Conservation (phyloP, 2,329 filamentous ascomycete species). For the Penicillium polonicum region DNA sequence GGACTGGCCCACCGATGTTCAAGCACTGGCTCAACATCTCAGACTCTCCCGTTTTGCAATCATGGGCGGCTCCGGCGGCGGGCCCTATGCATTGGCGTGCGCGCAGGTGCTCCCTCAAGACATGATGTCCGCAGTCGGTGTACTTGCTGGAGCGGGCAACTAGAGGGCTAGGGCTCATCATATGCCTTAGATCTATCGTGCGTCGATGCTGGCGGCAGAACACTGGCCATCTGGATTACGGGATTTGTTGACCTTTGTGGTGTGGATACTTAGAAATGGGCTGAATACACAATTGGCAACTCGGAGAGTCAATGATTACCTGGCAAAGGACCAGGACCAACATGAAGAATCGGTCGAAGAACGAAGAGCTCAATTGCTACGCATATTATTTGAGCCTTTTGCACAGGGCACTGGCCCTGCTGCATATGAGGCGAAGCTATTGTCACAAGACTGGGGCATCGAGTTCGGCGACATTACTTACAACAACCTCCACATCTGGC, state of each 20-base stretch:
- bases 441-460: constrained; percentile 32
- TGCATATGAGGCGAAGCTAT: constrained; percentile 28
- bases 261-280: constrained; percentile 22
- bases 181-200: constrained; percentile 28
- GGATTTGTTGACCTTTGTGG: constrained; percentile 13
- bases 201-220: constrained; percentile 18
- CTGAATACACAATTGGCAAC: constrained; percentile 17
- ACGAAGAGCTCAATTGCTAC: constrained; percentile 15
- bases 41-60: constrained; percentile 44
- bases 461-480: constrained; percentile 27
- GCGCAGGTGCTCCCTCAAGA: constrained; percentile 33
- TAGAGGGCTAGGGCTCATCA: constrained; percentile 36
- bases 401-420: constrained; percentile 25
- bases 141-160: constrained; percentile 37
- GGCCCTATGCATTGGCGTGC: constrained; percentile 51
- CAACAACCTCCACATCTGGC: constrained; percentile 29
- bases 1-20: constrained; percentile 45
- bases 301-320: constrained; percentile 25
- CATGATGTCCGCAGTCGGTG: constrained; percentile 37
- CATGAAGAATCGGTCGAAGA: constrained; percentile 4
- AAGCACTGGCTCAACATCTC: constrained; percentile 43
- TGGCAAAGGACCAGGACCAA: constrained; percentile 19
- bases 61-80: constrained; percentile 49
- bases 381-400: constrained; percentile 27
- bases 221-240: constrained; percentile 27